A percentile compares a stretch with the other conserved stretches of the same genome.
These are phyloP conservation scores for Cichorium intybus DNA, from an alignment of 140 eudicot species.

Conservation along the genomic window DNA sequence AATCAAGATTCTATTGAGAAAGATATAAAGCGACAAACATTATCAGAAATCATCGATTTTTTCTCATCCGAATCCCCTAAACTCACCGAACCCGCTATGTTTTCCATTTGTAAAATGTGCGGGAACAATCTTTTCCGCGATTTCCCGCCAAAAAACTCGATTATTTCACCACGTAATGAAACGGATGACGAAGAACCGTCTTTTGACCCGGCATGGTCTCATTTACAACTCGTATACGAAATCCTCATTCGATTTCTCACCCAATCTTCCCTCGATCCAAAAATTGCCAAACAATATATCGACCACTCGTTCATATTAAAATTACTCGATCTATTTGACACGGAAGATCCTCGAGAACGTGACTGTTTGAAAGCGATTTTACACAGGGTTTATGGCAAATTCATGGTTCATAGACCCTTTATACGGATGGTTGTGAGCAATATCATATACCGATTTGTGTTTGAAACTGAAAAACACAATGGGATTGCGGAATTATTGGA, in stretches of 20 bases:
- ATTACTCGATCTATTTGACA: slow-evolving; percentile 59
- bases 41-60: slow-evolving; percentile 59
- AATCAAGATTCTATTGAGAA: slow-evolving; percentile 48
- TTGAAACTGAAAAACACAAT: slow-evolving; percentile 70
- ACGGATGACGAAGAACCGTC: slow-evolving; percentile 62
- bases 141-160: slow-evolving; percentile 53
- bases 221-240: slow-evolving; percentile 69
- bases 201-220: slow-evolving; percentile 78
- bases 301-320: slow-evolving; percentile 50
- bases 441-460: slow-evolving; percentile 56
- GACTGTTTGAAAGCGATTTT: slow-evolving; percentile 61
- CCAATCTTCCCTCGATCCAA: slow-evolving; percentile 50
- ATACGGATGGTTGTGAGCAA: slow-evolving; percentile 71
- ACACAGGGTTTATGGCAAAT: slow-evolving; percentile 67
- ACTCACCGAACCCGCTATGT: slow-evolving; percentile 49
- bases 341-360: slow-evolving; percentile 72
- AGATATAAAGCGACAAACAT: slow-evolving; percentile 59
- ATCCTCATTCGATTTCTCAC: slow-evolving; percentile 55
- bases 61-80: slow-evolving; percentile 57
- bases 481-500: slow-evolving; percentile 77
- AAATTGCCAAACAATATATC: slow-evolving; percentile 65
- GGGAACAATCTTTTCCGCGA: slow-evolving; percentile 60
- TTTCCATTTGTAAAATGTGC: slow-evolving; percentile 67
- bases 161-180: slow-evolving; percentile 44
- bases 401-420: slow-evolving; percentile 78